These are phyloP conservation scores for Fusarium falciforme DNA, from an alignment of 2,329 filamentous ascomycete species.

Conservation along the genomic window DNA sequence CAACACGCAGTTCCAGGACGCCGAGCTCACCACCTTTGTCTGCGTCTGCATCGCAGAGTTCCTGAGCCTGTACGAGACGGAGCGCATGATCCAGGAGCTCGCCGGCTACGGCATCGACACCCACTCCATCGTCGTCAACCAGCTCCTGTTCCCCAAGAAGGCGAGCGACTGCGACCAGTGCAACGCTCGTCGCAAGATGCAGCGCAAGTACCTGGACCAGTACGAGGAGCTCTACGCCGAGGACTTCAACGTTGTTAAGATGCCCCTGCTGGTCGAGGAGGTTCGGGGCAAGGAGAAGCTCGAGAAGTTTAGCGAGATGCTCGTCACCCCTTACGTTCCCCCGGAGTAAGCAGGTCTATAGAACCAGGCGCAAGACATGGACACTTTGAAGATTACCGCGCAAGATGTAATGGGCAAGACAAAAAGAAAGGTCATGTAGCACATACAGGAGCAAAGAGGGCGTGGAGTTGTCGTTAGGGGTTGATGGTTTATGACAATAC, in stretches of 20 bases:
- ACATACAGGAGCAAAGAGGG: constrained; percentile 21
- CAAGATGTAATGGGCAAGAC: constrained; percentile 12
- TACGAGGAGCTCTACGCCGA: constrained; percentile 99
- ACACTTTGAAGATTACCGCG: constrained; percentile 7
- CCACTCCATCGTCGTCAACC: constrained; percentile 97
- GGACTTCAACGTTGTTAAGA: constrained; percentile 95
- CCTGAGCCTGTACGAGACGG: constrained; percentile 95
- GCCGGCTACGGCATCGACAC: constrained; percentile 94
- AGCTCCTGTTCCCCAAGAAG: constrained; percentile 90
- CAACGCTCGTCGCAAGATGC: constrained; percentile 95
- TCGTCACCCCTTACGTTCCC: constrained; percentile 80
- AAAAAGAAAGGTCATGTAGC: constrained; percentile 14
- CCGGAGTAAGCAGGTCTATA: constrained; percentile 57
- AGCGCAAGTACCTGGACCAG: constrained; percentile 99
- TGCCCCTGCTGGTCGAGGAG: constrained; percentile 96
- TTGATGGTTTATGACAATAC: constrained; percentile 30
- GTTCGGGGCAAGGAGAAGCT: constrained; percentile 94
- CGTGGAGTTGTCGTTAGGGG: constrained; percentile 33
- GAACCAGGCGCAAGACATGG: constrained; percentile 10
- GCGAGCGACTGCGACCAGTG: constrained; percentile 94
- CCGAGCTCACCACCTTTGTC: constrained; percentile 94
- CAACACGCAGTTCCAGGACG: constrained; percentile 98
- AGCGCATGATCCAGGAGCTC: constrained; percentile 99
- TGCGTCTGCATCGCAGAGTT: constrained; percentile 99
- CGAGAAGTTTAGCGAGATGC: constrained; percentile 89